Base-by-base conservation (phyloP, 176 grass and related monocot species). In the Avena atlantica region DNA sequence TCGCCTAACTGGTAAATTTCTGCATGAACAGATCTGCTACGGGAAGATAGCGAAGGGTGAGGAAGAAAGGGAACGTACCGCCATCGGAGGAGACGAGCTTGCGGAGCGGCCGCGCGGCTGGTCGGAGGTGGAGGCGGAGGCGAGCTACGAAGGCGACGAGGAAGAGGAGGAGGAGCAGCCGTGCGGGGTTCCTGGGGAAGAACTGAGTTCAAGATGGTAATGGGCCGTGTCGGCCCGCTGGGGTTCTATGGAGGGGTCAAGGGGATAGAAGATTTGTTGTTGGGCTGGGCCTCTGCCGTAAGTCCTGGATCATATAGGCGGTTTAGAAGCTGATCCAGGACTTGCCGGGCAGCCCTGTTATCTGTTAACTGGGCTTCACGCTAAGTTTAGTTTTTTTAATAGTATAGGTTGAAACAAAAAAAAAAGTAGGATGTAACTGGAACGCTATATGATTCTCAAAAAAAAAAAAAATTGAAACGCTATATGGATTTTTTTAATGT, bases 61-160 rank as follows among this genome's bases (percentile, higher is more conserved):
- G 70, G 56, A 83, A 13, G 27, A 60, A 61, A 24, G 75, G 23
- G 45, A 50, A 14, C 24, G 6, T 82, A 90, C 88, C 83, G 88
- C 84, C 83, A 90, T 90, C 20, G 70, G 50, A 88, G 70, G 50
- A 88, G 29, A 24, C 48, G 24, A 40, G 57, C 42, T 52, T 52
- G 50, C 7, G 49, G 50, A 40, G 78, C 27, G 48, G 65, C 27
- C n/a, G 80, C 56, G 78, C 27, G 48, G 65, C 27, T 36, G 80
- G 64, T 27, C 3, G 81, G 51, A 19, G 52, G 67, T 19, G 59
- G 78, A 16, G 59, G 40, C 78, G 65, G 60, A 64, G 61, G 11
- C 5, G 27, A 65, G 11, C 17, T 51, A 11, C 50, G 34, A 49
- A 24, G 64, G 64, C 80, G 65, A 40, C 17, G 31, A 71, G 12